Conservation (phyloP, 768 basidiomycete species). For the Sarcodon aspratus region DNA sequence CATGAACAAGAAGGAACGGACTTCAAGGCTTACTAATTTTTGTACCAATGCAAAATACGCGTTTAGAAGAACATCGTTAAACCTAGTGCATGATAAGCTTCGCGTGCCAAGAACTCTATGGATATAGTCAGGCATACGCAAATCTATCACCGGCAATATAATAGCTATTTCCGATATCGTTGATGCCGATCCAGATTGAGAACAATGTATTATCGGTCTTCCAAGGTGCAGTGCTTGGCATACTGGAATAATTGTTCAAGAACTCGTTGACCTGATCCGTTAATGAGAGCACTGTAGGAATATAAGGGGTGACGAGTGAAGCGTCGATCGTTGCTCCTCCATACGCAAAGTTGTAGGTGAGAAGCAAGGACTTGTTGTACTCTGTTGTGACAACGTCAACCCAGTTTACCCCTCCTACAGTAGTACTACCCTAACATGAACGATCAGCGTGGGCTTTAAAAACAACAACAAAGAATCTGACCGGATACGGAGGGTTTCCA, state of each 20-base stretch:
- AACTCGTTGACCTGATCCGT: conserved; percentile 56
- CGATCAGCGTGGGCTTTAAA: not conserved
- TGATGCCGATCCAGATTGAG: conserved; percentile 63
- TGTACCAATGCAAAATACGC: conserved; percentile 40
- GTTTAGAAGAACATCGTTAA: conserved; percentile 35
- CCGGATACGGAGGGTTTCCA: conserved; percentile 42
- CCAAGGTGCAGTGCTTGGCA: conserved; percentile 45
- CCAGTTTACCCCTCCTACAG: conserved; percentile 49
- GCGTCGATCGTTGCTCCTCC: conserved; percentile 58
- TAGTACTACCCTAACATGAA: conserved; percentile 28
- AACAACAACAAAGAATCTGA: conserved; percentile 3
- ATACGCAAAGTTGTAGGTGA: conserved; percentile 58
- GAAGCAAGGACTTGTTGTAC: conserved; percentile 40
- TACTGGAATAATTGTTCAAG: conserved; percentile 30
- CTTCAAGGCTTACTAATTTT: conserved; percentile 29
- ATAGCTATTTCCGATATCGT: conserved; percentile 53
- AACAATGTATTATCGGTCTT: conserved; percentile 45
- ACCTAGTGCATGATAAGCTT: conserved; percentile 16
- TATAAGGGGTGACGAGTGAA: conserved; percentile 40
- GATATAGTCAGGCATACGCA: conserved; percentile 21
- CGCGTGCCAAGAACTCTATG: conserved; percentile 1
- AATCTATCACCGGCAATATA: conserved; percentile 32
- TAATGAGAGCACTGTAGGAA: conserved; percentile 38
- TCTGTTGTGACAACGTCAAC: conserved; percentile 40
- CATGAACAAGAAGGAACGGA: too few species aligned